Conservation (phyloP, 2,329 filamentous ascomycete genomes). For the Aureobasidium sp. region DNA sequence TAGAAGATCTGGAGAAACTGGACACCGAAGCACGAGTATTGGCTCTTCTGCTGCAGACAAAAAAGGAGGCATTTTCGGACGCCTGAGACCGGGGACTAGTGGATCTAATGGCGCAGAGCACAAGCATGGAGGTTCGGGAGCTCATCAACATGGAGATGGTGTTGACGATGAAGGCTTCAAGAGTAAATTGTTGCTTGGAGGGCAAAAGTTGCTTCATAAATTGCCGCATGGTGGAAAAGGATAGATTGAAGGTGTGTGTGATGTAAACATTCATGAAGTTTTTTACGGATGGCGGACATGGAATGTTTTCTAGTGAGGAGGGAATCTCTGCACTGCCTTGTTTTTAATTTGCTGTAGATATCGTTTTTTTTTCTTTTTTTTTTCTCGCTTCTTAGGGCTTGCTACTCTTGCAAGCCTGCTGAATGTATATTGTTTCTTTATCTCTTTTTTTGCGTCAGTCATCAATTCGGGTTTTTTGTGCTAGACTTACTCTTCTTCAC, state of each 20-base stretch:
- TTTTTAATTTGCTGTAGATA: too few relatives aligned
- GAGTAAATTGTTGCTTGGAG: conserved; percentile 33
- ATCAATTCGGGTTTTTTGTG: too few relatives aligned
- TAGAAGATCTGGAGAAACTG: background rate
- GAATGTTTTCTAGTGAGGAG: too few relatives aligned
- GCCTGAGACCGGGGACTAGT: background rate
- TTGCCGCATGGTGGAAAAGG: conserved; percentile 18
- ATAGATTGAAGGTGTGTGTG: background rate
- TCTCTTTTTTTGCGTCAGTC: too few relatives aligned
- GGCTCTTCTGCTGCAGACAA: background rate
- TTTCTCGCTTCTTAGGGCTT: too few relatives aligned
- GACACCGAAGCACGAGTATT: background rate
- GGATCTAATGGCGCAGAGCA: background rate
- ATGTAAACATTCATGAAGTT: too few relatives aligned
- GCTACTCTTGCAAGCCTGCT: too few relatives aligned
- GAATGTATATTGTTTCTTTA: too few relatives aligned
- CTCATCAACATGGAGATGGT: background rate
- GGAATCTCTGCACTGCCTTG: too few relatives aligned
- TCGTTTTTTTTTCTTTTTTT: too few relatives aligned
- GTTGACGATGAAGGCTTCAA: conserved; percentile 27
- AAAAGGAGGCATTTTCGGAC: background rate
- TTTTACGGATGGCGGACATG: too few relatives aligned
- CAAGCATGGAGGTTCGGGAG: background rate
- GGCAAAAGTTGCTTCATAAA: conserved; percentile 34
- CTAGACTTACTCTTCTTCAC: too few relatives aligned